Evolutionary conservation across 2,329 filamentous ascomycete genomes (phyloP).

Genomic region (Fusarium sp.): DNA sequence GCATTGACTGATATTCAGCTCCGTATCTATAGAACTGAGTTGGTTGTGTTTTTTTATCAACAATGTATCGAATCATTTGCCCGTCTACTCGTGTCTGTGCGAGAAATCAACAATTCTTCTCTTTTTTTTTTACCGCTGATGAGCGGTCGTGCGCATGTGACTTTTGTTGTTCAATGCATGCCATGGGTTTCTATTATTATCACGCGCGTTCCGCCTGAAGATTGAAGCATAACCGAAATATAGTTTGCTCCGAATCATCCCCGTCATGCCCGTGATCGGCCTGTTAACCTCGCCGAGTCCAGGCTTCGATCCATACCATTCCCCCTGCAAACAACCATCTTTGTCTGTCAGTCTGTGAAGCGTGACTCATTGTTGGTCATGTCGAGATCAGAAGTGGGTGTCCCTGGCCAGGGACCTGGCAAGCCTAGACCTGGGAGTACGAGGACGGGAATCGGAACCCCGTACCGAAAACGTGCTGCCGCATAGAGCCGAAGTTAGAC

Average conservation of each 20-base stretch:
- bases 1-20: conserved; percentile 12
- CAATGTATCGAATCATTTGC: background rate
- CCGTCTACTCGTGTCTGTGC: conserved; percentile 25
- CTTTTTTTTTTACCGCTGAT: conserved; percentile 29
- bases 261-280: conserved; percentile 31
- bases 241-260: conserved; percentile 25
- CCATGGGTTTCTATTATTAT: conserved; percentile 27
- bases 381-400: conserved; percentile 9
- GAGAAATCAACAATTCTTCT: conserved; percentile 6
- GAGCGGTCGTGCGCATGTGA: conserved; percentile 16
- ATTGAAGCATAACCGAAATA: conserved; percentile 16
- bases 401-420: conserved; percentile 25
- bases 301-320: conserved; percentile 11
- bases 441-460: conserved; percentile 25
- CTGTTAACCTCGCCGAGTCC: conserved; percentile 3
- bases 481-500: conserved; percentile 34
- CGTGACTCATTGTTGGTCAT: conserved; percentile 30
- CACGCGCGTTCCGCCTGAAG: conserved; percentile 11
- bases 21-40: background rate
- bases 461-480: conserved; percentile 32
- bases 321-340: conserved; percentile 6
- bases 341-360: conserved; percentile 8
- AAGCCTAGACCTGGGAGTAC: conserved; percentile 7
- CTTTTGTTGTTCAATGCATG: background rate
- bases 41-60: conserved; percentile 2